Evolutionary conservation across 2,329 filamentous ascomycete genomes (phyloP), one percentile per base, ranked within the genome.

Genomic region (Colletotrichum gloeosporioides): DNA sequence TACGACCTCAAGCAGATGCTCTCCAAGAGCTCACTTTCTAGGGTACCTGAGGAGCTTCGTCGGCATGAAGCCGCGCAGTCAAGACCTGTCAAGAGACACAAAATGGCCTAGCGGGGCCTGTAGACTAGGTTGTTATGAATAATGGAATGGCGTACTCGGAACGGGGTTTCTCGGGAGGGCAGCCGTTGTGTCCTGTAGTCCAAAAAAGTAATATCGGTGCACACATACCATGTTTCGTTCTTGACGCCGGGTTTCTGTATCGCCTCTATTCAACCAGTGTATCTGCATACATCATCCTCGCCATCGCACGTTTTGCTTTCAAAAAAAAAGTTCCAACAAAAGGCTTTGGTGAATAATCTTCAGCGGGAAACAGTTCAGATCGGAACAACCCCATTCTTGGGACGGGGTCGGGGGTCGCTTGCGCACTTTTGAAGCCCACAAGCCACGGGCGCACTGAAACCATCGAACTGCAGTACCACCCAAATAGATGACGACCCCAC

Each of bases 1-100:
- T 98, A 98, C 84, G 97, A 99, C 83, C 88, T 99, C 78, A 96
- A 95, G 86, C 95, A 98, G 88, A 99, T 99, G 92, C 91, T 99
- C 36, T 93, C 91, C 81, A 99, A 99, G 91, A 97, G 95, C 78
- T 90, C 92, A 13, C 95, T 98, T 27, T 96, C 94, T 4, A 94
- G 95, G 82, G 94, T 99, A 31, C 96, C 97, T 0, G 97, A 99
- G 79, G 97, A 99, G 85, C 85, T 99, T 79, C 90, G 94, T 82
- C 93, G 96, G 80, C 96, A 98, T 82, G 95, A 98, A 85, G 94
- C 95, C 2, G 95, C 96, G n/a, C 96, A 98, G 86, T 94, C 96
- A 82, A 96, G 94, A 84, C 93, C 93, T 34, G 65, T 57, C 22
- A 59, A 73, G 75, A 73, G 75, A n/a, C 64, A 65, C 49, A 69